Evolutionary conservation across 805 yeast species (phyloP), one percentile per base, ranked within the genome.

Genomic region (Metschnikowia dekortorum): DNA sequence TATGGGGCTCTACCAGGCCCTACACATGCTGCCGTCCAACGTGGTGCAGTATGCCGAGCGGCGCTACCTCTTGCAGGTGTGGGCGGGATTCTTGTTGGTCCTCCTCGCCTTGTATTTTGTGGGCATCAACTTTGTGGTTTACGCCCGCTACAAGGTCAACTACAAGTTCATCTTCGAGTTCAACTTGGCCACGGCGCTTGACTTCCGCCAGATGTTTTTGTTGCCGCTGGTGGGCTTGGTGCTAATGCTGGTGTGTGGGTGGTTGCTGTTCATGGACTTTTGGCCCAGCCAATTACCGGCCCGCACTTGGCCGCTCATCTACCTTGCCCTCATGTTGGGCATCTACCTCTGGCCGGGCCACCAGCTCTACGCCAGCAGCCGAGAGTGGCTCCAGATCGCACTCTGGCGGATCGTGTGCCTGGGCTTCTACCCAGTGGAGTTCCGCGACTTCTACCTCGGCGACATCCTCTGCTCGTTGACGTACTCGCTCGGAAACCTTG

Each of bases 341-440:
- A 57, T 82, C 0, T 63, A 87, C 14, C 63, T 85, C 16, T 72
- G 84, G 66, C 97, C 97, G 0, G 72, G 83, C 8, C 73, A 76
- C 45, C 71, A 78, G 2, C 66, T 83, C 39, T 83, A 73, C 59
- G 74, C 79, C 35, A 68, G 79, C n/a, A 77, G 96, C 8, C 76
- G 97, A 56, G 75, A 75, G 51, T 94, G 97, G 97, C 60, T 92
- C 2, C 71, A 85, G 16, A 68, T 83, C 11, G 83, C 95, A 0
- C 49, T 84, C 1, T 80, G 91, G 76, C 75, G 99, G 61, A 70
- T 94, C 44, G 32, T 85, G 0, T 73, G 87, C 8, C 86, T 96
- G 1, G 98, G 98, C 0, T 73, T 90, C 39, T 94, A 85, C 61
- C 97, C 98, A 0, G 97, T 94, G 48, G 98, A 92, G 68, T 94